Evolutionary conservation across 176 grass and related monocot genomes (phyloP), one percentile per base, ranked within the genome.

Genomic region (Cocos nucifera): DNA sequence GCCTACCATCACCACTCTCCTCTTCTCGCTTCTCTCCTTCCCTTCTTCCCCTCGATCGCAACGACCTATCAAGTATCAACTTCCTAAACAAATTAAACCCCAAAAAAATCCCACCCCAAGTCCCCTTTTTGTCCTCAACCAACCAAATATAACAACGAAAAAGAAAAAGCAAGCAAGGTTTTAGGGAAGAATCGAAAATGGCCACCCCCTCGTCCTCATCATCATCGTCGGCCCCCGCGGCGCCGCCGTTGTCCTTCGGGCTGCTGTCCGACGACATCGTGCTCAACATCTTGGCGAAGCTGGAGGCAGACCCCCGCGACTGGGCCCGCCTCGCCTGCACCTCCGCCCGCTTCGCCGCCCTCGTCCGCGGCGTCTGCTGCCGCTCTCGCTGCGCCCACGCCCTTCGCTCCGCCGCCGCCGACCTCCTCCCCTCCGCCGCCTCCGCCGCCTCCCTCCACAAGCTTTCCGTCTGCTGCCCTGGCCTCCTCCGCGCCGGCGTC

Each of bases 401-500:
- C 19, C 80, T 90, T 63, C 86, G 87, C 0, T 26, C 81, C 1
- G 86, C 59, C 0, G 6, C 7, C 55, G 22, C 52, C 54, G 50
- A 1, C 60, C 15, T 14, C 35, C 14, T 39, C 58, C 54, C 63
- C 7, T 17, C 60, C 3, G 79, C 63, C 6, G 23, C 59, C 6
- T 75, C 70, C 0, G 85, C 79, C 81, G 59, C 84, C 0, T 74
- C 73, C 17, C 87, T 97, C 17, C 87, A 97, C 56, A 97, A 90
- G 75, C 88, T 97, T 73, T 85, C 84, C n/a, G 81, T 91, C 19
- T 97, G 92, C 65, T 97, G 92, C 66, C 87, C 92, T 1, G 92
- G 92, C n/a, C 84, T 97, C 69, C 67, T 54, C 16, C 76, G 74
- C 65, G 78, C 87, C 10, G 87, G 92, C 15, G 60, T 97, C 23